phyloP scores from a whole-genome alignment of 257 asterid species.

The Salvia miltiorrhiza region DNA sequence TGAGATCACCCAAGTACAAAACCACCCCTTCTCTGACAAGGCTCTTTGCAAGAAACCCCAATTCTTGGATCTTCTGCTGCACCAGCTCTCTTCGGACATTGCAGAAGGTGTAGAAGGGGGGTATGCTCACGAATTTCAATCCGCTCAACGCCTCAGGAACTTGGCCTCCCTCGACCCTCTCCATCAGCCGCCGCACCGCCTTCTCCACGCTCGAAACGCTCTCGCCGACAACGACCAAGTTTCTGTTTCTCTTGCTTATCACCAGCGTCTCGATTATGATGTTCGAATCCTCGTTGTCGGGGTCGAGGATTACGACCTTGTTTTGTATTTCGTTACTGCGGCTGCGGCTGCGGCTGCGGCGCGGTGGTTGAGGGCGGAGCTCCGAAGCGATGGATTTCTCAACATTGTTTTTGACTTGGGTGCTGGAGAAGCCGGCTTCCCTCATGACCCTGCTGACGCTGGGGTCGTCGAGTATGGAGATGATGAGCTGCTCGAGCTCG shows the following conservation, averaged over 20 bases:
- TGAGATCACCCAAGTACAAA: conserved; percentile 68
- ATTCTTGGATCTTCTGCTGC: conserved; percentile 51
- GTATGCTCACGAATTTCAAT: conserved; percentile 47
- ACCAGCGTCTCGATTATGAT: conserved; percentile 36
- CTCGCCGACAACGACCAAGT: conserved; percentile 57
- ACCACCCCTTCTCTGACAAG: conserved; percentile 53
- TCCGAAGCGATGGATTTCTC: conserved; percentile 50
- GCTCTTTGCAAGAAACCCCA: conserved; percentile 39
- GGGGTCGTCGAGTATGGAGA: conserved; percentile 74
- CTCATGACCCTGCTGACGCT: conserved; percentile 85
- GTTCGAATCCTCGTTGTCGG: conserved; percentile 31
- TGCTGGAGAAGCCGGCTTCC: conserved; percentile 78
- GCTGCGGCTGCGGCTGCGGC: no score
- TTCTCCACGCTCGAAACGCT: conserved; percentile 36
- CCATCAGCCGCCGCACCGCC: conserved; percentile 44
- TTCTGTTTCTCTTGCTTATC: conserved; percentile 26
- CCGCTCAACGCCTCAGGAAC: conserved; percentile 41
- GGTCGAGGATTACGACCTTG: conserved; percentile 1
- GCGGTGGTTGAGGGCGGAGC: no score
- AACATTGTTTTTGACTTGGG: conserved; percentile 64
- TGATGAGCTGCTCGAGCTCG: conserved; percentile 66
- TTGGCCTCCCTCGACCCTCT: conserved; percentile 43
- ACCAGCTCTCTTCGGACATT: conserved; percentile 47
- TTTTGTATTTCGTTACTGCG: background rate
- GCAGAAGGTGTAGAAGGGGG: conserved; percentile 44